phyloP scores from a whole-genome alignment of 75 land plant species.

The Adiantum capillusveneris region DNA sequence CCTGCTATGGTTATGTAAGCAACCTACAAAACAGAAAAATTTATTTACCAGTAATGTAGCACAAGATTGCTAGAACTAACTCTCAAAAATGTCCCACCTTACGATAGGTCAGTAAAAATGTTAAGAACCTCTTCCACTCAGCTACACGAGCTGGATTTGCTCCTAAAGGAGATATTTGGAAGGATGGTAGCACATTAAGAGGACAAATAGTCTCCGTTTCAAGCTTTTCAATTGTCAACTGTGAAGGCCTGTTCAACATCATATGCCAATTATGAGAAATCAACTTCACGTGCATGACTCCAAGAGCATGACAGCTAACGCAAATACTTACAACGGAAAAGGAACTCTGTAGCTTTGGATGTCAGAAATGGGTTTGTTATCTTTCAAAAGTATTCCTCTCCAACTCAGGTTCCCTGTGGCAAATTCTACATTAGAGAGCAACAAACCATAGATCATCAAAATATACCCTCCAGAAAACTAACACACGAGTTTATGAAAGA shows the following conservation, averaged over 20 bases:
- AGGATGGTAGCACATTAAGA: neutral
- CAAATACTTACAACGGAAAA: conserved; percentile 1
- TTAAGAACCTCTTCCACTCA: neutral
- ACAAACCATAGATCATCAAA: too few relatives aligned
- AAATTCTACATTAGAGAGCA: too few relatives aligned
- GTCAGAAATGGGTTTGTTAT: conserved; percentile 3
- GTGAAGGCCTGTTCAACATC: neutral
- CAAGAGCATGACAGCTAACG: neutral
- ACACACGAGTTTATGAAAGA: too few relatives aligned
- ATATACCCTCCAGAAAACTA: too few relatives aligned
- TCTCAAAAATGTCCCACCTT: neutral
- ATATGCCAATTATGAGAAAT: neutral
- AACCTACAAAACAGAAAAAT: neutral
- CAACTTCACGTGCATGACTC: neutral
- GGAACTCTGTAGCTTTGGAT: conserved; percentile 1
- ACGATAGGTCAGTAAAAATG: neutral
- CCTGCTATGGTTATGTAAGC: neutral
- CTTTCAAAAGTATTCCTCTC: conserved; percentile 6
- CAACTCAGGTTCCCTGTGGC: too few relatives aligned
- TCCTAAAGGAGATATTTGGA: neutral
- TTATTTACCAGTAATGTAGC: neutral
- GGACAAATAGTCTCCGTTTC: neutral
- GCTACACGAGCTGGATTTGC: neutral
- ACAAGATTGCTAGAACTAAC: too few relatives aligned
- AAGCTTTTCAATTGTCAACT: neutral